Conservation (phyloP, 169 alveolate species). For the Perkinsus olseni region DNA sequence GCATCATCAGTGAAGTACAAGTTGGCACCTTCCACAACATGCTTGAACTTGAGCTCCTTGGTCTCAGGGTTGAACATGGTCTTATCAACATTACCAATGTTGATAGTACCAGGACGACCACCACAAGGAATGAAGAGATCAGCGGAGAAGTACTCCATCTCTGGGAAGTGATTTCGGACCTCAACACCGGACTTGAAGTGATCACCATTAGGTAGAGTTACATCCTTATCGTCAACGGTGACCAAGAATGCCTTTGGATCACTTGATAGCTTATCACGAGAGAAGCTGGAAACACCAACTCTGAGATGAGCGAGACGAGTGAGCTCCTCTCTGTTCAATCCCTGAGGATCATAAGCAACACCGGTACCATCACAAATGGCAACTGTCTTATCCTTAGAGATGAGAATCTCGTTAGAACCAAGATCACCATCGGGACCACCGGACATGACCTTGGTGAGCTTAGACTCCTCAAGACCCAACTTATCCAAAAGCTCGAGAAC, state of each 20-base stretch:
- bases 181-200: too few relatives aligned
- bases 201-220: too few relatives aligned
- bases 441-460: constrained; percentile 56
- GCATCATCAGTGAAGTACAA: constrained; percentile 71
- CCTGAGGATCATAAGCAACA: constrained; percentile 64
- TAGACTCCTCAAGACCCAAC: constrained; percentile 44
- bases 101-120: constrained; percentile 68
- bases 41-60: constrained; percentile 35
- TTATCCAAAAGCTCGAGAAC: constrained; percentile 32
- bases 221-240: constrained; percentile 12
- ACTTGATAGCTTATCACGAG: too few relatives aligned
- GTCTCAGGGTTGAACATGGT: constrained; percentile 36
- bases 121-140: constrained; percentile 76
- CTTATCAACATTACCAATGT: constrained; percentile 46
- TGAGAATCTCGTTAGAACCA: constrained; percentile 66
- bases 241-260: constrained; percentile 2
- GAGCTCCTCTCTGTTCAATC: constrained; percentile 57
- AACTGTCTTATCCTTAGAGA: constrained; percentile 55
- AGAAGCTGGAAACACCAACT: too few relatives aligned
- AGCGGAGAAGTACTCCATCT: constrained; percentile 41
- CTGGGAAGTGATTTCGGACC: constrained; percentile 38
- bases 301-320: constrained; percentile 41
- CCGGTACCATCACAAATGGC: constrained; percentile 71
- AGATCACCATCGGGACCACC: constrained; percentile 84
- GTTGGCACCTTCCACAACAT: constrained; percentile 73